Evolutionary conservation across 768 basidiomycete species (phyloP), one percentile per base, ranked within the genome.

Genomic region (Suillus subluteus): DNA sequence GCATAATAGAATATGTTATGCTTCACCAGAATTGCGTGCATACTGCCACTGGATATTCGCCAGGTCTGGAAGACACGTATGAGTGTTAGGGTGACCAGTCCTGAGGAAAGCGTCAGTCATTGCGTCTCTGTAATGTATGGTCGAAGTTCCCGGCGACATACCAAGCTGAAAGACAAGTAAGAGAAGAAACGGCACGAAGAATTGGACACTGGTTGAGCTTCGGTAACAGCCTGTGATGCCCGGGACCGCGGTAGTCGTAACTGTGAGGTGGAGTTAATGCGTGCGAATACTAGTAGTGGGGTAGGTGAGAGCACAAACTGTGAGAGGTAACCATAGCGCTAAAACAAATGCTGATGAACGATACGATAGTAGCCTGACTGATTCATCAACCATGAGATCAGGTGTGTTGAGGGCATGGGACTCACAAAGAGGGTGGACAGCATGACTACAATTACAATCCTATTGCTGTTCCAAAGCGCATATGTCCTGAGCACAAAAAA

Each of bases 401-500:
- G 48, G 12, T 50, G 26, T 52, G 15, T 26, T 15, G 26, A 52
- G 15, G 50, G 50, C 3, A 30, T 52, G 50, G 26, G 15, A 52
- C 50, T 52, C 26, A 30, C 50, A 30, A 26, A 30, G 7, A 52
- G 50, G 26, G 50, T 26, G 0, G 50, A 52, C 26, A 52, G 26
- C 50, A 52, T 52, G 7, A 23, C 50, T 30, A 16, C 15, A 13
- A 52, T 15, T 2, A 52, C 23, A 6, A 52, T 52, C 26, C 3
- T 52, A 16, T 52, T 52, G 8, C 50, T 16, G 3, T 52, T 52
- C 50, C 50, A 52, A 6, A 52, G 50, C 5, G 50, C 26, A 52
- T 52, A 52, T 52, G 26, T 52, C 7, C 50, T 52, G 6, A 52
- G 50, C 50, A 52, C 50, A 16, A 52, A 52, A 52, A 52, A 52